Evolutionary conservation across 208 protist species (phyloP), one percentile per base, ranked within the genome.

Genomic region (Angomonas deanei): DNA sequence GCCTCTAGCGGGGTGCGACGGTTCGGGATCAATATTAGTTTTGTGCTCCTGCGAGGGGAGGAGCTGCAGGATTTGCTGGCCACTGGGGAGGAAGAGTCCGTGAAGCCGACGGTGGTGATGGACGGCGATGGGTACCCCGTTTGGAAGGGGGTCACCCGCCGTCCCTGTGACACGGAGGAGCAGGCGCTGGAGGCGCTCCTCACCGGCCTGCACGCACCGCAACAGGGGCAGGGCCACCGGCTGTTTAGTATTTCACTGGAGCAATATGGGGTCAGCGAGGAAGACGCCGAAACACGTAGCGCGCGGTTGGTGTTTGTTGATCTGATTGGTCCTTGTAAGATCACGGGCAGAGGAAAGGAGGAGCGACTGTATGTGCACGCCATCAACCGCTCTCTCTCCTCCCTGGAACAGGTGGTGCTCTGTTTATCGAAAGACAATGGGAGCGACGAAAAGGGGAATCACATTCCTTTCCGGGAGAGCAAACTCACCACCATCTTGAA

Each of bases 401-500:
- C 94, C 61, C 78, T 98, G 42, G 82, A 97, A 68, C 91, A 97
- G 66, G 94, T 98, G 8, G 73, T 98, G 5, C 70, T 94, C 0
- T 72, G 72, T 0, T 59, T 97, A n/a, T 60, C 59, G 17, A 2
- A 11, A 19, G 55, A 54, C 26, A 55, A 73, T 26, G 56, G 69
- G 4, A 82, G 90, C 66, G 66, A 57, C 30, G 62, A 78, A 80
- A 26, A 30, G 13, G 46, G 96, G 26, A 57, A 58, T 24, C 70
- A 88, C 68, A 75, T 92, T 46, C 83, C 85, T 0, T 97, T 91
- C 62, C 84, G 90, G 13, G 78, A 92, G 32, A 88, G 82, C 56
- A 96, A 93, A 63, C 79, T 97, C 24, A 97, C 96, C n/a, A 85
- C 70, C 52, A 56, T 97, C n/a, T 73, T 98, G n/a, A 97, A 96